Conservation (phyloP, 1,284 basidiomycete species). For the Ganoderma multipileum region DNA sequence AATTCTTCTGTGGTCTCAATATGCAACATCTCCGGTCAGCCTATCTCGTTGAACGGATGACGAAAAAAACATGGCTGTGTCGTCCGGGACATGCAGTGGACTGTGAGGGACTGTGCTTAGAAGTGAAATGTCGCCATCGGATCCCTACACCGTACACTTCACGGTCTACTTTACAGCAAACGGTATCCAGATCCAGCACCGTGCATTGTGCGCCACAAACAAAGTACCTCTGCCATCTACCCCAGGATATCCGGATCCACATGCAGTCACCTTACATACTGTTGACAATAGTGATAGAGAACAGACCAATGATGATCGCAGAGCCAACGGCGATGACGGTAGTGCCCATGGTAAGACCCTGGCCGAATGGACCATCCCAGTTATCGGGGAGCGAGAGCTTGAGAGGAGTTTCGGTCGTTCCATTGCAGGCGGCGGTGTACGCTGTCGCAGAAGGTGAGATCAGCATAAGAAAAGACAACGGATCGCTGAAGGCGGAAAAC, state of each 20-base stretch:
- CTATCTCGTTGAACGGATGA: neutral
- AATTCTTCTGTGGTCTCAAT: neutral
- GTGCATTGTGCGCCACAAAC: neutral
- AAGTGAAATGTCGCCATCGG: constrained; percentile 7
- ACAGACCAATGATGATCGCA: constrained; percentile 53
- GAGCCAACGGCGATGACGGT: constrained; percentile 55
- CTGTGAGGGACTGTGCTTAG: neutral
- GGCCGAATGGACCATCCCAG: constrained; percentile 68
- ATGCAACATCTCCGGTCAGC: neutral
- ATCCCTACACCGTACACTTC: constrained; percentile 8
- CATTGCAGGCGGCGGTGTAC: constrained; percentile 56
- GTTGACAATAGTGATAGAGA: constrained; percentile 55
- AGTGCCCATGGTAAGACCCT: constrained; percentile 47
- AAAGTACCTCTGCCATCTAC: neutral
- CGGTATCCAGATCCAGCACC: neutral
- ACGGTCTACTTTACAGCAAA: neutral
- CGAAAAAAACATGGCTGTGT: neutral
- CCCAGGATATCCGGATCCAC: neutral
- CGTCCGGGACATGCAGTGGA: neutral
- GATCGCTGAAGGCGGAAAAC: constrained; percentile 23
- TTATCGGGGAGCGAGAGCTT: constrained; percentile 51
- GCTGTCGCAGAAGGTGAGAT: constrained; percentile 41
- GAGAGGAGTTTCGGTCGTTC: constrained; percentile 44
- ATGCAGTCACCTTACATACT: constrained; percentile 46
- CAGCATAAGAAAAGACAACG: neutral